Percentiles rank a stretch among this genome's conserved stretches.
These are phyloP conservation scores for Xenosphaeropsis pyriputrescens DNA, from an alignment of 2,329 filamentous ascomycete species.

Conservation along the genomic window DNA sequence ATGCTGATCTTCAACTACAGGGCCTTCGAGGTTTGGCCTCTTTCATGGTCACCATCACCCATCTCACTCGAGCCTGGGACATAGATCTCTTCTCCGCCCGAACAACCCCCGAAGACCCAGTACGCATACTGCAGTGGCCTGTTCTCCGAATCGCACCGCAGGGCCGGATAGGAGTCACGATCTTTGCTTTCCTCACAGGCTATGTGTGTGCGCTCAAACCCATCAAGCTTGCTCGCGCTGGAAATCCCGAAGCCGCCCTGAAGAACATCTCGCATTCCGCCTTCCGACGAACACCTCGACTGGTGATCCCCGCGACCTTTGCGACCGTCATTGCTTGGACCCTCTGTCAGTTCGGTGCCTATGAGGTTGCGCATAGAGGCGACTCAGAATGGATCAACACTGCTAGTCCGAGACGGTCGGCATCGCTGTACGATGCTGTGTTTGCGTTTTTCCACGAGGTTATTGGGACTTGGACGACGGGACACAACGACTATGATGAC, in stretches of 20 bases:
- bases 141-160: slow-evolving; percentile 39
- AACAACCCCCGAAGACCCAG: slow-evolving; percentile 22
- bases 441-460: slow-evolving; percentile 28
- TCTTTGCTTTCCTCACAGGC: slow-evolving; percentile 46
- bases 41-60: slow-evolving; percentile 31
- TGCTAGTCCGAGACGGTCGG: slow-evolving; percentile 27
- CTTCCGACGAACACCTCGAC: slow-evolving; percentile 36
- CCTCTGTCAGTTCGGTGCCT: slow-evolving; percentile 33
- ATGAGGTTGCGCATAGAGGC: slow-evolving; percentile 34
- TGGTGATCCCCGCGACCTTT: slow-evolving; percentile 36
- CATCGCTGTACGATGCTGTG: slow-evolving; percentile 25
- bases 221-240: slow-evolving; percentile 34
- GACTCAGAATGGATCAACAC: slow-evolving; percentile 40
- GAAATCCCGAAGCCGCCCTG: slow-evolving; percentile 34
- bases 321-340: slow-evolving; percentile 37
- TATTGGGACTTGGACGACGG: slow-evolving; percentile 35
- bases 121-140: slow-evolving; percentile 35
- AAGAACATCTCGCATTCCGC: slow-evolving; percentile 35
- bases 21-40: slow-evolving; percentile 36
- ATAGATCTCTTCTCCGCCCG: slow-evolving; percentile 26
- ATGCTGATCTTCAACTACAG: slow-evolving; percentile 14
- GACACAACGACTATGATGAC: slow-evolving; percentile 35
- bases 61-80: slow-evolving; percentile 31
- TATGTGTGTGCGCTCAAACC: slow-evolving; percentile 45
- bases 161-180: slow-evolving; percentile 46